These are phyloP conservation scores for Peltaster fructicola DNA, from an alignment of 2,329 filamentous ascomycete genomes.

Conservation along the genomic window DNA sequence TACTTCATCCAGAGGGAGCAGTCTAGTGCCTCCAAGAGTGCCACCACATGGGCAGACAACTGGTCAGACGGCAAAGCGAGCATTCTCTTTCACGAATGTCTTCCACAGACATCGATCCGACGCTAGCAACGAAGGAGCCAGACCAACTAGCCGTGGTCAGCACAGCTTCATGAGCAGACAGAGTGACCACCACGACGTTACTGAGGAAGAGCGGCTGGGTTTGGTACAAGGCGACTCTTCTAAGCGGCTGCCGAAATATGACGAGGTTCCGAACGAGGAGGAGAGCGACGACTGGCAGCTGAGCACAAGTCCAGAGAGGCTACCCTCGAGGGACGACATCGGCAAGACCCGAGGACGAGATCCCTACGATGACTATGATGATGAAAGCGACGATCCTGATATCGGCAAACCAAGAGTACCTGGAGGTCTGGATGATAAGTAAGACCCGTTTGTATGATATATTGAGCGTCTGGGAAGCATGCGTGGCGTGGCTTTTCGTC, in stretches of 20 bases:
- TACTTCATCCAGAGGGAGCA: conserved; percentile 25
- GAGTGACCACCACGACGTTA: conserved; percentile 11
- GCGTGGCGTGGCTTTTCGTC: no score
- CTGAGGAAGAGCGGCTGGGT: conserved; percentile 21
- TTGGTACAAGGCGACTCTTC: conserved; percentile 19
- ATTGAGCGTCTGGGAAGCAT: no score
- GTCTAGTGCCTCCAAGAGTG: conserved; percentile 34
- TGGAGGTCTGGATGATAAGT: no score
- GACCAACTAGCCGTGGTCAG: conserved; percentile 18
- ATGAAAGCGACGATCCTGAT: no score
- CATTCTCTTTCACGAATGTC: conserved; percentile 86
- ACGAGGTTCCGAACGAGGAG: conserved; percentile 6
- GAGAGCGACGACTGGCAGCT: conserved; percentile 18
- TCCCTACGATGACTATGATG: conserved; percentile 8
- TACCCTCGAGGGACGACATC: conserved; percentile 7
- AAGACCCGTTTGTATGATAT: no score
- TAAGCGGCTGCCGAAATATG: conserved; percentile 5
- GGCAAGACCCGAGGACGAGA: conserved; percentile 4
- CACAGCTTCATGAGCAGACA: conserved; percentile 15
- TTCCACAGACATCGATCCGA: conserved; percentile 40
- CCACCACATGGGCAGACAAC: conserved; percentile 32
- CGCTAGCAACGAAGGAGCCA: conserved; percentile 9
- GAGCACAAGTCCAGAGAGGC: conserved; percentile 13
- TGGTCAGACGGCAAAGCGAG: conserved; percentile 37
- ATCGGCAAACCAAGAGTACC: no score